Evolutionary conservation across 2,329 filamentous ascomycete species (phyloP), one percentile per base, ranked within the genome.

Genomic region (Xylaria sp.): DNA sequence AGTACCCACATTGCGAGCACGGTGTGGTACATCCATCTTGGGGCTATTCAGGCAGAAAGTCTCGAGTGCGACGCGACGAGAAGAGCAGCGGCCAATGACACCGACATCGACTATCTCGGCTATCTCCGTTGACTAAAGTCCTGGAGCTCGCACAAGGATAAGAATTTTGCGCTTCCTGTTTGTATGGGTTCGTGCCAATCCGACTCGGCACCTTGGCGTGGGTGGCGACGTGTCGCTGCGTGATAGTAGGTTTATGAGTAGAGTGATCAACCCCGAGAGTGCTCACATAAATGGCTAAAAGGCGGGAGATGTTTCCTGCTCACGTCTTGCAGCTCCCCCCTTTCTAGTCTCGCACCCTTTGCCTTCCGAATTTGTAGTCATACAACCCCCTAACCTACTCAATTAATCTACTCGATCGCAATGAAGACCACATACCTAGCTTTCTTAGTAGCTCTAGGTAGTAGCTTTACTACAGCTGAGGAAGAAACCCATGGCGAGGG

Each of bases 401-500:
- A 24, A 1, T 12, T 14, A 17, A 59, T 45, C 45, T 39, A 47
- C 24, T 51, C 47, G 19, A 56, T 19, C 21, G 71, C 63, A 11
- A 74, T 74, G 71, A 73, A 67, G 57, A 69, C 69, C 59, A 67
- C 61, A 54, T 69, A 73, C 42, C 48, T 73, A 17, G 64, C 68
- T 24, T 67, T 62, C 34, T 47, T 75, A 34, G 66, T 64, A 48
- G 68, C 50, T 5, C 39, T 73, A 27, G 67, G 69, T 5, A 58
- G 63, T 32, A 62, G 64, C 19, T 67, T 73, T 47, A 69, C 59
- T 53, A 64, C 47, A 30, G 71, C 55, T 7, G 69, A 70, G 24
- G 11, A 53, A 8, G 34, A 68, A 30, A 68, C 51, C 54, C 75
- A 76, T 48, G 79, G 78, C 6, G 67, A 78, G 19, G 74, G 72